These are phyloP conservation scores for Pichia nakasei DNA, from an alignment of 805 yeast genomes.

Conservation along the genomic window DNA sequence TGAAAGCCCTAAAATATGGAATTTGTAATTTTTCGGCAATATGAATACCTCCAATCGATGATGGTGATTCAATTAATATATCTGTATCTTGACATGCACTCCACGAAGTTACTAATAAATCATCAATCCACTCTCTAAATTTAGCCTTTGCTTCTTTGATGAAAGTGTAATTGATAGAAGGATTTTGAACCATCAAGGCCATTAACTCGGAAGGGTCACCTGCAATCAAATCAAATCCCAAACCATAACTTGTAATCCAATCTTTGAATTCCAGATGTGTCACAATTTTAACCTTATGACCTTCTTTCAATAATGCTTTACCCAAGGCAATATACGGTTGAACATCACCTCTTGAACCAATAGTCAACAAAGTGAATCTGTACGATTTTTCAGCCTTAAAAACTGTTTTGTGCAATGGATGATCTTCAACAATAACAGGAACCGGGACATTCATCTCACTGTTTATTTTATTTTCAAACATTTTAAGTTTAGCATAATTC, in stretches of 20 bases:
- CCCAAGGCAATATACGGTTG: slow-evolving; percentile 94
- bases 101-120: slow-evolving; percentile 70
- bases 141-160: slow-evolving; percentile 73
- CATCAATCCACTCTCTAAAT: slow-evolving; percentile 77
- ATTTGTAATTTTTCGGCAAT: slow-evolving; percentile 87
- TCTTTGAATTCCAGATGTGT: slow-evolving; percentile 75
- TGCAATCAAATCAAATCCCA: slow-evolving; percentile 67
- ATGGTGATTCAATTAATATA: slow-evolving; percentile 87
- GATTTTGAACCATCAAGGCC: slow-evolving; percentile 89
- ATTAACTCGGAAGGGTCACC: slow-evolving; percentile 91
- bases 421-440: slow-evolving; percentile 62
- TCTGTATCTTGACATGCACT: slow-evolving; percentile 77
- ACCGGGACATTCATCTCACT: slow-evolving; percentile 53
- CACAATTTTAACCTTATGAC: slow-evolving; percentile 77
- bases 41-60: slow-evolving; percentile 92
- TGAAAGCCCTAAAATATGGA: slow-evolving; percentile 90
- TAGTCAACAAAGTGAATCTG: slow-evolving; percentile 66
- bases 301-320: slow-evolving; percentile 66
- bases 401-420: slow-evolving; percentile 33
- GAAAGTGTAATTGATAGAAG: slow-evolving; percentile 74
- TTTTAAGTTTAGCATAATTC: slow-evolving; percentile 51
- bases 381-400: slow-evolving; percentile 47
- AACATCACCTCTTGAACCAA: slow-evolving; percentile 95
- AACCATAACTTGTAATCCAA: slow-evolving; percentile 63
- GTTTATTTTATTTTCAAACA: slow-evolving; percentile 59